Percentiles rank a stretch among this genome's conserved stretches.
phyloP scores from a whole-genome alignment of 2,329 filamentous ascomycete species.

The Aspergillus neoniger region DNA sequence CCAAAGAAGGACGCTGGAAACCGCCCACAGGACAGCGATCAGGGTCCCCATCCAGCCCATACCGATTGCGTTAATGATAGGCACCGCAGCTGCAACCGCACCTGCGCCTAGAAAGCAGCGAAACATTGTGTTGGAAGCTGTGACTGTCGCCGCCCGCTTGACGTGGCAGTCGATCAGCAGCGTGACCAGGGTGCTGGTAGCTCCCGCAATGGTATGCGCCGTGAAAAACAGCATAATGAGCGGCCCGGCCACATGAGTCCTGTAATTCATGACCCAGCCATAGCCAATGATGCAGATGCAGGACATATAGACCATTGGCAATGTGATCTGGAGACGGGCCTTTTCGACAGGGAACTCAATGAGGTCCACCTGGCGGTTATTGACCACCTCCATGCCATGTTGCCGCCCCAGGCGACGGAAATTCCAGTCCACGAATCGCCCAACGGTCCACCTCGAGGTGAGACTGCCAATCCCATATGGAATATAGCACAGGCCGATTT shows the following conservation, averaged over 20 bases:
- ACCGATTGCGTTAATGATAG: slow-evolving; percentile 23
- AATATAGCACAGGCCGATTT: slow-evolving; percentile 28
- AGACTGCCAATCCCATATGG: slow-evolving; percentile 23
- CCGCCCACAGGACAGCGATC: not conserved
- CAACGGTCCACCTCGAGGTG: slow-evolving; percentile 31
- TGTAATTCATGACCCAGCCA: slow-evolving; percentile 18
- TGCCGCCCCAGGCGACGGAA: slow-evolving; percentile 62
- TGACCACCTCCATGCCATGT: slow-evolving; percentile 46
- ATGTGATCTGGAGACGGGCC: not conserved
- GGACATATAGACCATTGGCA: not conserved
- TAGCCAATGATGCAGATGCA: slow-evolving; percentile 7
- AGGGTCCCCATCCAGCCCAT: slow-evolving; percentile 24
- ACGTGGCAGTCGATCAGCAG: slow-evolving; percentile 23
- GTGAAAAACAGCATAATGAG: slow-evolving; percentile 26
- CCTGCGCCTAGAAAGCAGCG: slow-evolving; percentile 22
- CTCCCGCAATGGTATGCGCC: slow-evolving; percentile 11
- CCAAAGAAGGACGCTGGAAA: not conserved
- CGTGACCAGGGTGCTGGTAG: slow-evolving; percentile 19
- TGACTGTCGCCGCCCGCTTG: slow-evolving; percentile 21
- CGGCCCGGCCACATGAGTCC: slow-evolving; percentile 17
- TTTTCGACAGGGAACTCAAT: not conserved
- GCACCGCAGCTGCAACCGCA: slow-evolving; percentile 21
- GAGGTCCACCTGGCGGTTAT: slow-evolving; percentile 42
- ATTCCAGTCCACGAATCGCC: slow-evolving; percentile 65
- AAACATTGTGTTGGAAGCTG: slow-evolving; percentile 24